Percentiles rank a stretch among this genome's conserved stretches.
phyloP scores from a whole-genome alignment of 73 alveolate genomes.

The Tetrahymena malaccensis region DNA sequence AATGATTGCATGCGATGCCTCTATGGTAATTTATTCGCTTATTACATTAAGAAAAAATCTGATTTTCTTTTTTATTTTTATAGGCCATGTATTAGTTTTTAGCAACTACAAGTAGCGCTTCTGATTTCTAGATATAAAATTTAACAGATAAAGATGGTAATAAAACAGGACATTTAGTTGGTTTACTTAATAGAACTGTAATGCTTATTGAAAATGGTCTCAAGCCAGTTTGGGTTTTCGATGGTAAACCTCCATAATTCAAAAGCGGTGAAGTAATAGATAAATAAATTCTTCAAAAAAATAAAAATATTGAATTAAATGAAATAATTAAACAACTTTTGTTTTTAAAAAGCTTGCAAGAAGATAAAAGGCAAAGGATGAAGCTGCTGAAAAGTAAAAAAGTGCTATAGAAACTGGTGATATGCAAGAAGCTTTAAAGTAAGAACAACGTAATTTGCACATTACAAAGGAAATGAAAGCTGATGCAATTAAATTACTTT shows the following conservation, averaged over 20 bases:
- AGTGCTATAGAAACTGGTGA: conserved; percentile 80
- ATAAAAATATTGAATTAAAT: not conserved
- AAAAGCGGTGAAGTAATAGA: conserved; percentile 50
- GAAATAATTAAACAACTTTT: not conserved
- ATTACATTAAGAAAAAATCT: not conserved
- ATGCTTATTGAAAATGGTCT: conserved; percentile 87
- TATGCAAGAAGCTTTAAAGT: conserved; percentile 58
- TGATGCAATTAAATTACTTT: conserved; percentile 82
- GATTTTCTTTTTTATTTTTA: no score
- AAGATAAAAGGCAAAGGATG: conserved; percentile 68
- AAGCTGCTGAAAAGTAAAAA: conserved; percentile 66
- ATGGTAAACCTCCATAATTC: conserved; percentile 94
- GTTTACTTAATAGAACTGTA: conserved; percentile 85
- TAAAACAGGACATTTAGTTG: conserved; percentile 92
- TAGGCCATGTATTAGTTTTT: conserved; percentile 94
- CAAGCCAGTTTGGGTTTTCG: conserved; percentile 95
- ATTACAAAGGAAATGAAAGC: conserved; percentile 74
- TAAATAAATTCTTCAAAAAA: not conserved
- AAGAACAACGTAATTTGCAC: conserved; percentile 62
- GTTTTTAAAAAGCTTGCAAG: conserved; percentile 24
- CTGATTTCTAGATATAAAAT: conserved; percentile 65
- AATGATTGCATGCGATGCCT: conserved; percentile 90
- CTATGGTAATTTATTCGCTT: conserved; percentile 5
- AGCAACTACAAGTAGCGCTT: conserved; percentile 76
- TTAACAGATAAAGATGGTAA: conserved; percentile 92